Evolutionary conservation across 495 filamentous ascomycete species (phyloP), one percentile per base, ranked within the genome.

Genomic region (Rhypophila decipiens): DNA sequence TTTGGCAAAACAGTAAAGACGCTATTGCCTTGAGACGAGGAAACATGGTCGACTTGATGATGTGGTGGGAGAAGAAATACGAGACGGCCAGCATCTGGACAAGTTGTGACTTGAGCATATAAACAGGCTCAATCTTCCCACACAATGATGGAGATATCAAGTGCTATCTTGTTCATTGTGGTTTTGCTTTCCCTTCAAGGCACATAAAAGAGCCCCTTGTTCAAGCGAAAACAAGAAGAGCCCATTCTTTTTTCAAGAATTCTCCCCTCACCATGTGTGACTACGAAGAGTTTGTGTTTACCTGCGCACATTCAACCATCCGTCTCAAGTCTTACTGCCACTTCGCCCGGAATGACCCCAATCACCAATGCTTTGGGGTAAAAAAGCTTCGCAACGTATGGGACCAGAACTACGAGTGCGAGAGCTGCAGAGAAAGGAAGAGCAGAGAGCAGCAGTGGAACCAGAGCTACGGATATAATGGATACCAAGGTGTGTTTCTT

Each of bases 241-340:
- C 5, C 8, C 9, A 9, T 11, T 37, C 11, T 34, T 12, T 44
- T 7, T 44, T 18, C 13, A 11, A 44, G 42, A 15, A 3, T 21
- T 4, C 21, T 10, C 23, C 24, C 20, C 19, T 29, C 18, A 23
- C 21, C 22, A 86, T 87, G 82, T 85, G 83, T 56, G 75, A 84
- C 54, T 85, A 68, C 52, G 84, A 87, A 52, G 74, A 76, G 47
- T 80, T 85, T 49, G 48, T 70, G 47, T 87, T 78, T 51, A 61
- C 67, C 45, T 87, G 84, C 64, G 65, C 66, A 4, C 82, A 86
- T 59, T 68, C 67, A 12, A 57, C 57, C 8, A 60, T 67, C 17
- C 75, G 77, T 9, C 62, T 84, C 21, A 77, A 80, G 56, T 77
- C 76, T 20, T 73, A 84, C 60, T 88, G 85, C 65, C 84, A 88